These are phyloP conservation scores for Pyropia yezoensis DNA, from an alignment of 23 red algal genomes.

Conservation along the genomic window DNA sequence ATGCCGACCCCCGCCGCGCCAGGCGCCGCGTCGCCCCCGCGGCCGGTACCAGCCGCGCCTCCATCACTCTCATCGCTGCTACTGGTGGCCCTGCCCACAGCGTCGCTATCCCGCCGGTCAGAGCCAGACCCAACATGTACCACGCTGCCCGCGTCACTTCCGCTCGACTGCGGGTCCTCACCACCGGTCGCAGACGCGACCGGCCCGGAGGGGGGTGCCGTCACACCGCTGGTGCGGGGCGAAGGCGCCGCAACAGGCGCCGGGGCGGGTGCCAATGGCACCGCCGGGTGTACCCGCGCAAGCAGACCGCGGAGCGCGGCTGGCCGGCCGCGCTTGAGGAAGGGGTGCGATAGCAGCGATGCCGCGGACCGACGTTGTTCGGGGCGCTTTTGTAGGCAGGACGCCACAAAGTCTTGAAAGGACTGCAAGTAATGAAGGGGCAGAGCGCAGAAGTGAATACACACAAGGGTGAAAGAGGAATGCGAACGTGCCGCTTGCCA, in stretches of 20 bases:
- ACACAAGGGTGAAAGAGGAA: too few relatives aligned
- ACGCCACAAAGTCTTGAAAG: conserved; percentile 54
- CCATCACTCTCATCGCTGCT: too few relatives aligned
- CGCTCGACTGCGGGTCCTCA: neutral
- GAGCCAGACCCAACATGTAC: conserved; percentile 33
- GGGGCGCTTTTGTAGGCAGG: conserved; percentile 68
- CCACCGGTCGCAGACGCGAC: neutral
- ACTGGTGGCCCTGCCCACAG: too few relatives aligned
- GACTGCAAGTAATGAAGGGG: neutral
- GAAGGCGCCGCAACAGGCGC: conserved; percentile 13
- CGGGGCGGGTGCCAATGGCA: neutral
- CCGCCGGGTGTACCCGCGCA: conserved; percentile 11
- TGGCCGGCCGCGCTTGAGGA: conserved; percentile 42
- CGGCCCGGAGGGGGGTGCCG: conserved; percentile 2
- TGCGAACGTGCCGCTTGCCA: too few relatives aligned
- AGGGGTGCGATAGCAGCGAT: conserved; percentile 47
- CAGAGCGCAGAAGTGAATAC: too few relatives aligned
- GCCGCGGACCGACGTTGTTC: conserved; percentile 41
- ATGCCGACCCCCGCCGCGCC: too few relatives aligned
- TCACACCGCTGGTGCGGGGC: conserved; percentile 5
- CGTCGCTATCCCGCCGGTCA: neutral
- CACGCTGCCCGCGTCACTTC: conserved; percentile 12
- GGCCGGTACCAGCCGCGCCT: too few relatives aligned
- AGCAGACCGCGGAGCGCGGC: conserved; percentile 31
- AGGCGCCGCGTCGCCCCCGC: too few relatives aligned